These are phyloP conservation scores for Peribolospora baueri DNA, from an alignment of 768 basidiomycete species.

Conservation along the genomic window DNA sequence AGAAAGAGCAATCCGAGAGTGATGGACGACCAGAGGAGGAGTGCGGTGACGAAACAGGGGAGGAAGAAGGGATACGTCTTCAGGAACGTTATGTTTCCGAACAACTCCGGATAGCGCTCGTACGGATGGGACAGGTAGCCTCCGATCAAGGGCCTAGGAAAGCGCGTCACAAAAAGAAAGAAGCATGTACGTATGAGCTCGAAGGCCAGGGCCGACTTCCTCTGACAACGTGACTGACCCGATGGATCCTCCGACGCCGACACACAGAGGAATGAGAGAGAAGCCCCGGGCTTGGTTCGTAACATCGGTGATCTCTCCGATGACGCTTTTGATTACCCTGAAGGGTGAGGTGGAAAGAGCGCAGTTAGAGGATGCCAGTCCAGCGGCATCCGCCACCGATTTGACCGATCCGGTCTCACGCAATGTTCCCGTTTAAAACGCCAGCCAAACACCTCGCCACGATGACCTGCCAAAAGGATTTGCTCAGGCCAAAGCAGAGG, in stretches of 20 bases:
- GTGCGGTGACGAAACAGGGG: slow-evolving; percentile 11
- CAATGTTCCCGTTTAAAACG: slow-evolving; percentile 6
- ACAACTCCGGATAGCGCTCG: slow-evolving; percentile 4
- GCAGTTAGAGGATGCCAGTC: not conserved
- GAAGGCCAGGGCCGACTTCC: too few relatives aligned
- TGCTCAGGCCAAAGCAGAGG: slow-evolving; percentile 9
- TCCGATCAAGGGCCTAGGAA: slow-evolving; percentile 10
- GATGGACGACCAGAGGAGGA: slow-evolving; percentile 9
- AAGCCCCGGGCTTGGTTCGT: slow-evolving; percentile 12
- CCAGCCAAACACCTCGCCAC: slow-evolving; percentile 8
- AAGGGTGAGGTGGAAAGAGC: too few relatives aligned
- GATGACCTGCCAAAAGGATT: slow-evolving; percentile 6
- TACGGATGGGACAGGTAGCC: slow-evolving; percentile 11
- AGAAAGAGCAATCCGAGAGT: slow-evolving; percentile 10
- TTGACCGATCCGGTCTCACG: not conserved
- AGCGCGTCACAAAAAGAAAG: too few relatives aligned
- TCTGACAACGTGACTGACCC: not conserved
- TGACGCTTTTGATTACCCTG: slow-evolving; percentile 7
- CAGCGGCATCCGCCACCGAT: not conserved
- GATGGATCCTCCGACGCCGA: slow-evolving; percentile 7
- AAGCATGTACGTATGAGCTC: too few relatives aligned
- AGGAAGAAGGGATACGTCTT: slow-evolving; percentile 9
- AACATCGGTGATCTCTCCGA: slow-evolving; percentile 12
- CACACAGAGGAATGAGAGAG: slow-evolving; percentile 10
- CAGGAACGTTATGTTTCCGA: slow-evolving; percentile 6